Evolutionary conservation across 2,329 filamentous ascomycete species (phyloP), one percentile per base, ranked within the genome.

Genomic region (Aureobasidium pullulans): DNA sequence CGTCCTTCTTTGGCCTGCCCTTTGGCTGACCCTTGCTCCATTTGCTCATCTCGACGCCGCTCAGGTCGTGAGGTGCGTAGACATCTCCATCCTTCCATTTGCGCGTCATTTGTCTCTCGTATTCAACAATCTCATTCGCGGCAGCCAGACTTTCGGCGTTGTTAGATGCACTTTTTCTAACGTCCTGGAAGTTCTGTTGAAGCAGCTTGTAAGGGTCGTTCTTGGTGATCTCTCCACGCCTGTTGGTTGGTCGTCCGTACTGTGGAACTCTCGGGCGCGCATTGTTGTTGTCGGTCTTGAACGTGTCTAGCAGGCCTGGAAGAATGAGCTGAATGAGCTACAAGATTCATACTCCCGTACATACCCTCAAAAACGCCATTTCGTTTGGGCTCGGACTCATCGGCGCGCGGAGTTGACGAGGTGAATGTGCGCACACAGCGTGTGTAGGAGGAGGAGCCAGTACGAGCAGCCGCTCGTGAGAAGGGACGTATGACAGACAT

Each of bases 61-160:
- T 87, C 70, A 99, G 73, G 74, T 99, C 94, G 70, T 92, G 89
- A 36, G 94, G 94, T 61, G 91, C 83, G 75, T 97, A 97, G 56
- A 96, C 81, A 70, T 97, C 92, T 66, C 94, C 94, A 0, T 77
- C 68, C 67, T 80, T 79, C 87, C 88, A 97, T 42, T 81, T 79
- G 49, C 92, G 85, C 37, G 83, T 80, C 73, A 86, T 81, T 73
- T 89, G 85, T 63, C 75, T 77, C 66, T 84, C 74, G 71, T 84
- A 84, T 63, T 84, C 82, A 28, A 63, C 57, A 15, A 70, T 65
- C 36, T 66, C 54, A n/a, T 48, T 40, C n/a, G 64, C n/a, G 37
- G 53, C 58, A 23, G 47, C 50, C 40, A 37, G 11, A 16, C 8
- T 36, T 13, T 44, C n/a, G 6, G 36, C 53, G 19, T 57, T n/a